Evolutionary conservation across 257 asterid genomes (phyloP).

Genomic region (Solanum phureja): DNA sequence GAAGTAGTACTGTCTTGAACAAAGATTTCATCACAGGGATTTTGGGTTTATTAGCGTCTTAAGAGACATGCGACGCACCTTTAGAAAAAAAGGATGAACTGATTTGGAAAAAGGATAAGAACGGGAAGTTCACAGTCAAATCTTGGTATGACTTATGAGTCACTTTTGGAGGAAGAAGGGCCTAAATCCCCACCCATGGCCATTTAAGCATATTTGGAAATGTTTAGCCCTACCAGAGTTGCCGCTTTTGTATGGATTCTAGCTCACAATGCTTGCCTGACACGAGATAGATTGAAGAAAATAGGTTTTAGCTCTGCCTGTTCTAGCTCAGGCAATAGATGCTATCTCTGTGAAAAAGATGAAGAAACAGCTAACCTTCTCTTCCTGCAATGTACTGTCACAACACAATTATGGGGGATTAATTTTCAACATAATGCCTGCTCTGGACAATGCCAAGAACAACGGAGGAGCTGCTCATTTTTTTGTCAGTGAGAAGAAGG

Average conservation of each 20-base stretch:
- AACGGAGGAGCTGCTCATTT: not conserved
- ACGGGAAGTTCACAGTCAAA: not conserved
- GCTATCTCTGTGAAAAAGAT: not conserved
- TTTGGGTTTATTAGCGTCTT: not conserved
- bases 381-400: not conserved
- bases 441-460: not conserved
- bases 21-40: not conserved
- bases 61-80: not conserved
- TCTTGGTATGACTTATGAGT: not conserved
- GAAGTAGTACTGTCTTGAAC: not conserved
- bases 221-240: not conserved
- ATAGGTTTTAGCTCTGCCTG: not conserved
- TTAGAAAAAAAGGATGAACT: not conserved
- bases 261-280: not conserved
- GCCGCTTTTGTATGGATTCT: not conserved
- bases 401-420: not conserved
- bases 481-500: not conserved
- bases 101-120: not conserved
- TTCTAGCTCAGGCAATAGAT: not conserved
- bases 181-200: not conserved
- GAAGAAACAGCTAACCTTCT: not conserved
- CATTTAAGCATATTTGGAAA: not conserved
- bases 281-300: not conserved
- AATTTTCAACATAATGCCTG: not conserved
- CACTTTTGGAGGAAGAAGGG: not conserved